Evolutionary conservation across 2,329 filamentous ascomycete genomes (phyloP), one percentile per base, ranked within the genome.

Genomic region (Zelopaecilomyces penicillatus): DNA sequence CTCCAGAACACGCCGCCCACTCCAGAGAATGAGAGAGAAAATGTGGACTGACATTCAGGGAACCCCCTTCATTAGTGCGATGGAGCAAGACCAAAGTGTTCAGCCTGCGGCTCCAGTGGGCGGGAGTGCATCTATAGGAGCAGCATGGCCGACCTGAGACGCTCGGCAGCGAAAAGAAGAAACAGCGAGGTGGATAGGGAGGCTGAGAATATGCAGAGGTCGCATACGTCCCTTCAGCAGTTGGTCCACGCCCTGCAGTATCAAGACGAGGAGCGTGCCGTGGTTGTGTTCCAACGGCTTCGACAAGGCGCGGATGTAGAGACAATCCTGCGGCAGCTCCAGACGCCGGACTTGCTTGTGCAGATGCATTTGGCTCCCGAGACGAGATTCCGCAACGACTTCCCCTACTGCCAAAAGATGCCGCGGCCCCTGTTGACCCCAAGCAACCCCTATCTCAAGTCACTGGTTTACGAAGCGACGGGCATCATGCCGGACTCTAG

Each of bases 281-380:
- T 34, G 9, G 32, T 34, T 9, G 12, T 9, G 30, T 43, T 43
- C 33, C 28, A 27, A 6, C 26, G 28, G 9, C 36, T 47, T 19
- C 43, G 45, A 11, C 11, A 19, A 5, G 45, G 45, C 1, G 33
- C 28, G 5, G 41, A 44, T 12, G 36, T 35, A 2, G 30, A 4
- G 5, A 30, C 45, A 10, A 57, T 66, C 33, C 39, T 65, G 6
- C 58, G 56, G 10, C 58, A 61, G 30, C 52, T 65, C 45, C 55
- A 51, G 32, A 54, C 58, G 31, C 63, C 62, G n/a, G 60, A 65
- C 46, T 43, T 63, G 11, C 49, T 65, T 5, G 46, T 65, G 4
- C 61, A 66, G 48, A 50, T 64, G 12, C 54, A 58, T 3, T 44
- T 65, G 7, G 43, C 50, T 0, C 61, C 63, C 10, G 61, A 65